phyloP scores from a whole-genome alignment of 371 early-diverging fungal species.

The Apophysomyces variabilis region DNA sequence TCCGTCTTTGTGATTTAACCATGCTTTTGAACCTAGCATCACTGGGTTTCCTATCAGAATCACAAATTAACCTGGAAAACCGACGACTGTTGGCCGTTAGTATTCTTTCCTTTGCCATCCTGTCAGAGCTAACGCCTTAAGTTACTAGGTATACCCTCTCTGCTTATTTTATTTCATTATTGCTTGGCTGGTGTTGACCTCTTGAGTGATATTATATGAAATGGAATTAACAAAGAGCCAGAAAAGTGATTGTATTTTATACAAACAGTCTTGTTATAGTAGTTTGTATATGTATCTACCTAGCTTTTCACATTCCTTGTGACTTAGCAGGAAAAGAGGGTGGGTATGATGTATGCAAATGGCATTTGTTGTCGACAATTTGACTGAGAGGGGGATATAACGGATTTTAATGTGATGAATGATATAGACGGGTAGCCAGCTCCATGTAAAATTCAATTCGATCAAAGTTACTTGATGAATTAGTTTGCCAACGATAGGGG shows the following conservation, averaged over 20 bases:
- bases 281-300: no score
- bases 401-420: constrained; percentile 11
- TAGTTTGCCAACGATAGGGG: constrained; percentile 9
- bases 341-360: not conserved
- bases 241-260: not conserved
- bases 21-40: constrained; percentile 63
- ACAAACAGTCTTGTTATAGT: no score
- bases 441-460: constrained; percentile 16
- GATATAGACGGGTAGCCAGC: constrained; percentile 10
- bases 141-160: constrained; percentile 73
- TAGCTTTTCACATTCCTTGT: no score
- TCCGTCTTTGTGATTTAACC: not conserved
- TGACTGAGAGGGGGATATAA: no score
- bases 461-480: constrained; percentile 11
- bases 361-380: no score
- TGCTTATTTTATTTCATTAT: constrained; percentile 92
- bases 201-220: constrained; percentile 31
- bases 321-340: not conserved
- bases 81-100: constrained; percentile 81
- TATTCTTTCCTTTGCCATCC: not conserved
- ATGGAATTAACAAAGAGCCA: not conserved
- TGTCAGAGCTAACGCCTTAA: not conserved
- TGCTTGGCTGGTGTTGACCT: constrained; percentile 87
- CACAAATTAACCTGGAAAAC: constrained; percentile 73
- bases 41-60: constrained; percentile 80